A percentile compares a stretch with the other conserved stretches of the same genome.
Evolutionary conservation across 108 stramenopile genomes (phyloP).

Genomic region (Seminavis robusta): DNA sequence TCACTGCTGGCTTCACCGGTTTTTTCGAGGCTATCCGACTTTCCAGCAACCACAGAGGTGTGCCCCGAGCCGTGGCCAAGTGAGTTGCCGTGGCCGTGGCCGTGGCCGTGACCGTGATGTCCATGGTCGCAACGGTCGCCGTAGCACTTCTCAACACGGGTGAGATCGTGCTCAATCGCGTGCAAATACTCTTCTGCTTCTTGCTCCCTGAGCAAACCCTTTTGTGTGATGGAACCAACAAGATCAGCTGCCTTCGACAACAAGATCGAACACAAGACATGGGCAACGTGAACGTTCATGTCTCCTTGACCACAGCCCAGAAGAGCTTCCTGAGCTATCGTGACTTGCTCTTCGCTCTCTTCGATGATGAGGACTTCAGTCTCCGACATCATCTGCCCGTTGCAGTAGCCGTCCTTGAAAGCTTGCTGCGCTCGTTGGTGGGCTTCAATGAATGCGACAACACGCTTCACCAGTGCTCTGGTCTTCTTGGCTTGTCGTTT

Average conservation of each 20-base stretch:
- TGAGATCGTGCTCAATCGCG: slow-evolving; percentile 32
- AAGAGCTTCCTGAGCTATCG: slow-evolving; percentile 32
- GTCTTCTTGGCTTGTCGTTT: too few relatives aligned
- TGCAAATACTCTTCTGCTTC: slow-evolving; percentile 61
- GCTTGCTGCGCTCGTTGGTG: slow-evolving; percentile 25
- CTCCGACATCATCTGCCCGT: slow-evolving; percentile 24
- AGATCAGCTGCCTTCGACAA: slow-evolving; percentile 37
- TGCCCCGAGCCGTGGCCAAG: too few relatives aligned
- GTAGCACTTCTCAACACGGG: slow-evolving; percentile 14
- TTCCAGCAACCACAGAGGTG: too few relatives aligned
- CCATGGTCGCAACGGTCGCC: too few relatives aligned
- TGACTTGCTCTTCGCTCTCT: slow-evolving; percentile 43
- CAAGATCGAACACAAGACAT: slow-evolving; percentile 65
- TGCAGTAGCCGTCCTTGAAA: slow-evolving; percentile 40
- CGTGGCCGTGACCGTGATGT: too few relatives aligned
- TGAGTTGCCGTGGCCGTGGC: too few relatives aligned
- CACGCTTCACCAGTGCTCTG: too few relatives aligned
- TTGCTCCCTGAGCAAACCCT: slow-evolving; percentile 52
- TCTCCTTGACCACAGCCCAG: slow-evolving; percentile 20
- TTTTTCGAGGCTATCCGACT: too few relatives aligned
- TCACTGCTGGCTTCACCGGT: too few relatives aligned
- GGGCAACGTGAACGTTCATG: slow-evolving; percentile 39
- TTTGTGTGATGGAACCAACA: slow-evolving; percentile 28
- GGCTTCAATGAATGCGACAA: slow-evolving; percentile 37
- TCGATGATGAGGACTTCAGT: slow-evolving; percentile 45